phyloP scores from a whole-genome alignment of 371 early-diverging fungal genomes.

The Apophysomyces ossiformis region DNA sequence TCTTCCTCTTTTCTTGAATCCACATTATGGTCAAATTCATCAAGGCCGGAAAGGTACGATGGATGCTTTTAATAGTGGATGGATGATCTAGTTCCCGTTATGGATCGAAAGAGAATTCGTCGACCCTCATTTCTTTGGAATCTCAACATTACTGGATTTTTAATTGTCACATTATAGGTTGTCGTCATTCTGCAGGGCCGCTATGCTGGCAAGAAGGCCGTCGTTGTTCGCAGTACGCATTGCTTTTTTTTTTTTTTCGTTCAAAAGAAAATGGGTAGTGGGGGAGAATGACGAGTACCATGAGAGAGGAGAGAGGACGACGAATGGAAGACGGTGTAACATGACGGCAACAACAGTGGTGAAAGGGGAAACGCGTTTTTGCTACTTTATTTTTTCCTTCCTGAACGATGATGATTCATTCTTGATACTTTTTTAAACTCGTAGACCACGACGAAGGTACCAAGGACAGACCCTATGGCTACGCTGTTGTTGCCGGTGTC shows the following conservation, averaged over 20 bases:
- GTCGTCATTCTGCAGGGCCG: constrained; percentile 97
- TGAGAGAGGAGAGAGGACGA: constrained; percentile 13
- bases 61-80: constrained; percentile 12
- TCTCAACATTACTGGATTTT: background rate
- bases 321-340: no score
- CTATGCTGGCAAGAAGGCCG: constrained; percentile 99
- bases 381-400: background rate
- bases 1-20: constrained; percentile 34
- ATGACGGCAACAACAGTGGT: background rate
- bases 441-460: constrained; percentile 84
- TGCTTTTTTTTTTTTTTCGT: constrained; percentile 8
- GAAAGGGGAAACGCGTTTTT: background rate
- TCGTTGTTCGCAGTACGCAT: constrained; percentile 91
- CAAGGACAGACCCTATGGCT: constrained; percentile 94
- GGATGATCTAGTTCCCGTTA: constrained; percentile 6
- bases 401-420: background rate
- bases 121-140: background rate
- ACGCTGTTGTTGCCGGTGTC: constrained; percentile 97
- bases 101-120: constrained; percentile 13
- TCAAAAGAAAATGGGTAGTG: background rate
- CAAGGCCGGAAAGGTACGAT: constrained; percentile 25
- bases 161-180: constrained; percentile 63
- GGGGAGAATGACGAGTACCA: constrained; percentile 3
- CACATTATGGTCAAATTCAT: constrained; percentile 29
- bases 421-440: background rate